phyloP scores from a whole-genome alignment of 2,329 filamentous ascomycete species.

The Venturia effusa region DNA sequence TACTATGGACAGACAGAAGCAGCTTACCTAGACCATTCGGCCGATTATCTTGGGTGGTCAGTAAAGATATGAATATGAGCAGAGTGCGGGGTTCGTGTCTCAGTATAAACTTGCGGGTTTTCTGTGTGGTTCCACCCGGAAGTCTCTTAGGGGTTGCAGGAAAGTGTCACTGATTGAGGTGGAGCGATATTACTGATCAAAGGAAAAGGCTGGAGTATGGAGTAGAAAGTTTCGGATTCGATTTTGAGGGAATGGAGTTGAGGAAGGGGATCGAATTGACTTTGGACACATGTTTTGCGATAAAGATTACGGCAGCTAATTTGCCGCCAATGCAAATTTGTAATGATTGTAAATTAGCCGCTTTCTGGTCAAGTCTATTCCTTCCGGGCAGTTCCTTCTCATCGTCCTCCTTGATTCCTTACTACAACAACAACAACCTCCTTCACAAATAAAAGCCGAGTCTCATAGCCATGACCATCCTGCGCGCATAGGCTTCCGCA shows the following conservation, averaged over 20 bases:
- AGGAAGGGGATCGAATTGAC: neutral
- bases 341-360: neutral
- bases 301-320: neutral
- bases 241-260: neutral
- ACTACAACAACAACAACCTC: no score
- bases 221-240: neutral
- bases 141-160: neutral
- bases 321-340: neutral
- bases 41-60: neutral
- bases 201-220: neutral
- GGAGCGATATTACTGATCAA: neutral
- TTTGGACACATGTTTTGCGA: neutral
- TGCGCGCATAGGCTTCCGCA: no score
- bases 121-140: neutral
- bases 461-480: no score
- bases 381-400: no score
- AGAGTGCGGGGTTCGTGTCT: neutral
- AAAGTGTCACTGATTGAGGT: neutral
- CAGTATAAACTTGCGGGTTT: neutral
- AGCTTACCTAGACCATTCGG: conserved; percentile 2
- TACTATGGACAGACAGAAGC: neutral
- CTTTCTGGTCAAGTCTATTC: neutral
- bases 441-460: no score
- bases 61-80: neutral
- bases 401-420: no score